Evolutionary conservation across 1,284 basidiomycete species (phyloP).

Genomic region (Anthracocystis walkeri): DNA sequence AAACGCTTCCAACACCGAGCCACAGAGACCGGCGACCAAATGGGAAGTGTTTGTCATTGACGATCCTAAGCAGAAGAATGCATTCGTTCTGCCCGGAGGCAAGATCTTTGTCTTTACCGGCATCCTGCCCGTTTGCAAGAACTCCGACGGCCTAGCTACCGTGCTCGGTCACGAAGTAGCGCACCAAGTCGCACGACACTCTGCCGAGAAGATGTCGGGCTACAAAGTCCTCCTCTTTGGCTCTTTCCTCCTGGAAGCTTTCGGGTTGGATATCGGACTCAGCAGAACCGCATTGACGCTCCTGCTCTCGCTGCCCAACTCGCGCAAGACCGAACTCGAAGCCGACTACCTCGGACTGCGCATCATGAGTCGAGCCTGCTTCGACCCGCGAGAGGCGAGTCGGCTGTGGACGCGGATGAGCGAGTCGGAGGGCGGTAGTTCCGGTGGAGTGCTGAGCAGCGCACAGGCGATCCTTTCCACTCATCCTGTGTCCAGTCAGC

Average conservation of each 20-base stretch:
- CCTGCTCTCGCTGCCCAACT: slow-evolving; percentile 82
- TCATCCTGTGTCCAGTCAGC: slow-evolving; percentile 56
- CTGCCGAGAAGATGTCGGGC: slow-evolving; percentile 66
- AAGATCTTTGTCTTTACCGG: slow-evolving; percentile 88
- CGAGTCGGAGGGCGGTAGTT: slow-evolving; percentile 30
- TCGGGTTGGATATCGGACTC: slow-evolving; percentile 58
- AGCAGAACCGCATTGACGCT: slow-evolving; percentile 72
- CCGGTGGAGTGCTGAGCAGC: slow-evolving; percentile 25
- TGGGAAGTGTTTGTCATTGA: slow-evolving; percentile 87
- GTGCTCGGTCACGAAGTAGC: slow-evolving; percentile 88
- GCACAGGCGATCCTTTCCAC: slow-evolving; percentile 54
- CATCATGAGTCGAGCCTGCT: slow-evolving; percentile 76
- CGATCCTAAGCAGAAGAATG: slow-evolving; percentile 79
- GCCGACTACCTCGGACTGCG: slow-evolving; percentile 80
- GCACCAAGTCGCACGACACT: slow-evolving; percentile 74
- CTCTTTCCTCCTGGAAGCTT: slow-evolving; percentile 47
- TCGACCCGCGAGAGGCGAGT: slow-evolving; percentile 78
- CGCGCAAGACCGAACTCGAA: slow-evolving; percentile 83
- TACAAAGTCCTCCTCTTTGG: slow-evolving; percentile 58
- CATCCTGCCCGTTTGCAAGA: slow-evolving; percentile 81
- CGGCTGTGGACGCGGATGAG: slow-evolving; percentile 59
- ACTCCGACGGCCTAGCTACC: slow-evolving; percentile 86
- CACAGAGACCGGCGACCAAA: slow-evolving; percentile 37
- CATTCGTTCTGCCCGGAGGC: slow-evolving; percentile 80
- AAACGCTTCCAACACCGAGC: background rate